Evolutionary conservation across 768 basidiomycete genomes (phyloP), one percentile per base, ranked within the genome.

Genomic region (Coprinopsis marcescibilis): DNA sequence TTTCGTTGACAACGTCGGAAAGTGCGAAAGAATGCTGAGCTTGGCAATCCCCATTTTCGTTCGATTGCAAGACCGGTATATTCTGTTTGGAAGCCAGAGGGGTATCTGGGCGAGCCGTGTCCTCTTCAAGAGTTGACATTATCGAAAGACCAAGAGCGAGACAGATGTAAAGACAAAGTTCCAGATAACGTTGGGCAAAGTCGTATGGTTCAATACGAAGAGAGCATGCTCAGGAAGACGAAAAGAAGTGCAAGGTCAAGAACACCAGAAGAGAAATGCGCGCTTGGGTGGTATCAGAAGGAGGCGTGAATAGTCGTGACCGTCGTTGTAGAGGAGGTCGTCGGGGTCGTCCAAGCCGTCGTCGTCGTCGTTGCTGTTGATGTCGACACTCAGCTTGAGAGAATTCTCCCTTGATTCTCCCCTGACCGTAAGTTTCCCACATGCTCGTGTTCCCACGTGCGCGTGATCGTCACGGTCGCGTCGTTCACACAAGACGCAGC

Each of bases 1-100:
- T 64, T 5, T 63, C 63, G 21, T 60, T 56, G 17, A 70, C 53
- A 20, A 73, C 56, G 49, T 76, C 74, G 6, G 74, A 69, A 34
- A 78, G 67, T 1, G 71, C 59, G 30, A 80, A 71, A 0, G 66
- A 67, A 15, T 69, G 62, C 43, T 71, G 70, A 3, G 70, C 37
- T 29, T 25, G 44, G 30, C 4, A 24, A 4, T 43, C 7, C 4
- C 30, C 24, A 5, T 5, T 27, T 29, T 26, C 27, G 4, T 43
- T 15, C 17, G 11, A 13, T n/a, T 27, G 6, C 24, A 19, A 12
- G 5, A 48, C 44, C 32, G 49, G 45, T n/a, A 56, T 45, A 45
- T 13, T 39, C 8, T 45, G 32, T 14, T 45, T 30, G 24, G 54
- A 53, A 32, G 58, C 56, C 25, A 54, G 52, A 46, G 60, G 54